Evolutionary conservation across 2,329 filamentous ascomycete genomes (phyloP).

Genomic region (Rhinocladiella mackenziei): DNA sequence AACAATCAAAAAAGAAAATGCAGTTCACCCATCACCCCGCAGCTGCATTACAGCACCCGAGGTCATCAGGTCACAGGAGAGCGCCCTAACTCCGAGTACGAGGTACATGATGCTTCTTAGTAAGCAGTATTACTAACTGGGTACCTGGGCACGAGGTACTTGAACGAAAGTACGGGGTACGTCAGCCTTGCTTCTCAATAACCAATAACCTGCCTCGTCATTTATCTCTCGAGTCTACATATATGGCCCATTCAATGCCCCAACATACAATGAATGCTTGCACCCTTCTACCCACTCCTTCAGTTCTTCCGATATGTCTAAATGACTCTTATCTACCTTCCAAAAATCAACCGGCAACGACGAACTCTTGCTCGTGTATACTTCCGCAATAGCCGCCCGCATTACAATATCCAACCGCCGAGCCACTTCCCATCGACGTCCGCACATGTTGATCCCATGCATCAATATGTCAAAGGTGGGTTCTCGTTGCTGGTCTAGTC

Average conservation of each 20-base stretch:
- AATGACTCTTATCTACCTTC: constrained; percentile 23
- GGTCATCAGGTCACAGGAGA: too few species aligned
- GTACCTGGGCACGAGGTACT: too few species aligned
- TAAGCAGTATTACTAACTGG: too few species aligned
- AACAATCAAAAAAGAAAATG: too few species aligned
- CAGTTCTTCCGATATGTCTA: constrained; percentile 27
- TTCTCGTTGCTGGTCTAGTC: constrained; percentile 13
- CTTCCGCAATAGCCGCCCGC: constrained; percentile 26
- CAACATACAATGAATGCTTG: constrained; percentile 22
- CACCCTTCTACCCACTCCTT: constrained; percentile 24
- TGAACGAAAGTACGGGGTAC: too few species aligned
- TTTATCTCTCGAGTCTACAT: constrained; percentile 2
- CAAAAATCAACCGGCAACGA: constrained; percentile 11
- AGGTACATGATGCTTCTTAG: too few species aligned
- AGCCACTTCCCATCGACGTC: constrained; percentile 27
- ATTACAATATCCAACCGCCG: constrained; percentile 26
- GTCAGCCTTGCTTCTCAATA: background rate
- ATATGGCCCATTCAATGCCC: constrained; percentile 23
- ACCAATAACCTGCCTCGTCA: background rate
- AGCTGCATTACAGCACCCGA: too few species aligned
- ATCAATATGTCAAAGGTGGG: constrained; percentile 28
- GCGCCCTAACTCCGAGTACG: too few species aligned
- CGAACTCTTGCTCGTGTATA: constrained; percentile 14
- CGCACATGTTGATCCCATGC: constrained; percentile 30
- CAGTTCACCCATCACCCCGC: too few species aligned